Base-by-base conservation (phyloP, 1,139 yeast genomes). In the Geotrichum aggregatum region DNA sequence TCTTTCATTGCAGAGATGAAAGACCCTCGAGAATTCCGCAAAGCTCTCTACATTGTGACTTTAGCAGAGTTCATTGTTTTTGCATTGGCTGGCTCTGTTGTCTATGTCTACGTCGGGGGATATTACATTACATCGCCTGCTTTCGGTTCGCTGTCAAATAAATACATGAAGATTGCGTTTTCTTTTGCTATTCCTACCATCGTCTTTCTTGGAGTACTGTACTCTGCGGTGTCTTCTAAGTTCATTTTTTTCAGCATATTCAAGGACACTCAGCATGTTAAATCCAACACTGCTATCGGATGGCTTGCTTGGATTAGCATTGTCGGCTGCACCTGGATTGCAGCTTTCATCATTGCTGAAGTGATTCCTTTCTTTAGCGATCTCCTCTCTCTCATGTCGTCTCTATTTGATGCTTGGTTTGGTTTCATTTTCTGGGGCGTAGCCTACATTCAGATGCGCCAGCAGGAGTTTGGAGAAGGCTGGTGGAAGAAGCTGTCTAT, bases 371-470 rank as follows among this genome's bases (percentile, higher is more conserved):
- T 80, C 66, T 80, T 80, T 65, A 73, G 79, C 28, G 84, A 79
- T 60, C 67, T 80, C 58, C 70, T 80, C 44, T 74, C 82, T 5
- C 69, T 80, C 61, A 79, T 80, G 84, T 76, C 79, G 13, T 79
- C 84, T 2, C 68, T 80, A 49, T 80, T 80, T 60, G 84, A 79
- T 63, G 78, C 83, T 62, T 80, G 83, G 81, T 80, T 80, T 60
- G 84, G 84, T 0, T 80, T 77, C 61, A 77, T 80, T 18, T 80
- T 79, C 61, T 80, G 84, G 84, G 83, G 83, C 14, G 74, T 78
- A 35, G 84, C 84, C 0, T 80, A 66, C 63, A 72, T 79, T 62
- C 74, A 59, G 31, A 55, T 67, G 52, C 56, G 68, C 18, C 57
- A 57, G 26, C 65, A 65, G 48, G 61, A 58, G 16, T 57, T 60